Conservation (phyloP, 148 eudicot genomes). For the Rheum nobile region DNA sequence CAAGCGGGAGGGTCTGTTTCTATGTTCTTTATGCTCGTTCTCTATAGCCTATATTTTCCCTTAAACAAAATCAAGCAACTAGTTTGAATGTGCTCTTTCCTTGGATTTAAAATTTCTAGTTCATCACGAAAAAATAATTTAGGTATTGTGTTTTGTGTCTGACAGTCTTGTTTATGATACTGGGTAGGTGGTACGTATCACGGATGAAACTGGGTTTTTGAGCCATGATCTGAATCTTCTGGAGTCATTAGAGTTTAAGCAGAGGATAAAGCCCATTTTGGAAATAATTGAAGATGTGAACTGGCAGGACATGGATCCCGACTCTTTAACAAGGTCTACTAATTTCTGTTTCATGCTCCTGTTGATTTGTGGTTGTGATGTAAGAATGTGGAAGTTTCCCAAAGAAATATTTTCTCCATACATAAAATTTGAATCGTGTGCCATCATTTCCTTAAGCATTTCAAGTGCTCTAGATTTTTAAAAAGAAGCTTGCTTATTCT, state of each 20-base stretch:
- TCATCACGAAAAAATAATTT: background rate
- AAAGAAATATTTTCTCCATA: background rate
- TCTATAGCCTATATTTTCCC: background rate
- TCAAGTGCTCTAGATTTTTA: background rate
- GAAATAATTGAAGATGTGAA: slow-evolving; percentile 63
- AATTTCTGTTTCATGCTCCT: background rate
- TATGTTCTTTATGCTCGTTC: background rate
- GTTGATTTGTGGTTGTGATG: background rate
- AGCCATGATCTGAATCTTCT: slow-evolving; percentile 82
- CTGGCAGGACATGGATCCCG: slow-evolving; percentile 85
- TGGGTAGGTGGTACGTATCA: slow-evolving; percentile 42
- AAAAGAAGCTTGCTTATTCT: background rate
- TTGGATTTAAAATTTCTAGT: background rate
- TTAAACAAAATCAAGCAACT: background rate
- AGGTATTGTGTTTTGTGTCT: background rate
- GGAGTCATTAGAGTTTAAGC: slow-evolving; percentile 81
- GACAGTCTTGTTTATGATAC: slow-evolving; percentile 1
- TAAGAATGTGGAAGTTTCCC: background rate
- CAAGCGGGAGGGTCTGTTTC: slow-evolving; percentile 90
- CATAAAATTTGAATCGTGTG: background rate
- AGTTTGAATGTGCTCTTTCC: background rate
- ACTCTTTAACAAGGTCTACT: slow-evolving; percentile 68
- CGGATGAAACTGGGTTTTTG: slow-evolving; percentile 39
- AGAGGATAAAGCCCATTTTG: slow-evolving; percentile 68
- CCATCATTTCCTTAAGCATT: background rate